Evolutionary conservation across 2,329 filamentous ascomycete species (phyloP), one percentile per base, ranked within the genome.

Genomic region (Xylaria sp.): DNA sequence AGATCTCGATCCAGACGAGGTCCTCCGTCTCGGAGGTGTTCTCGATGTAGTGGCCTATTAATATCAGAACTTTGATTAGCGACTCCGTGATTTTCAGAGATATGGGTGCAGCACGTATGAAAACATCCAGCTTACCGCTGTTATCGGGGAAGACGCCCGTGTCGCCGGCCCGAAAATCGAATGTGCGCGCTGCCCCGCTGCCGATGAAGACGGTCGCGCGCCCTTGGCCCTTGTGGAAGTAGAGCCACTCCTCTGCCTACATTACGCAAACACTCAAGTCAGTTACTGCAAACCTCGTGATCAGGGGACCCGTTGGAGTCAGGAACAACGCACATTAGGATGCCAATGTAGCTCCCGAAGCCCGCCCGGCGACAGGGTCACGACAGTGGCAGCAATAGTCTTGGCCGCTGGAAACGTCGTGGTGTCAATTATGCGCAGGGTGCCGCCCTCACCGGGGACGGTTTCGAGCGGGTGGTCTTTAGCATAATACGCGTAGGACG

Each of bases 321-420:
- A 52, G 21, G 15, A 23, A 27, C 60, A 54, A 70, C 81, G 75
- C 72, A 87, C 85, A 69, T 87, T 90, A 1, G 87, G 87, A 71
- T 90, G 87, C 88, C 88, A 90, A 69, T 90, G 87, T 29, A 90
- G 76, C 75, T 90, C 88, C 27, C 88, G 78, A 40, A 91, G 74
- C 1, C 81, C 87, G 38, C 82, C 82, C 0, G 88, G 88, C 75
- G 89, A 81, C 9, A 91, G 78, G 0, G 82, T 84, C 1, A 91
- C 86, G 62, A 88, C 82, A 0, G 86, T 85, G 0, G 87, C 85
- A 1, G 88, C 87, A 52, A 91, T 84, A 0, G 87, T 90, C 67
- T 83, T 88, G 31, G 84, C 80, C 23, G 86, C 81, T 0, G 88
- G 88, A 69, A 90, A 91, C 60, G 88, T 90, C 35, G 81, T 85